phyloP scores from a whole-genome alignment of 345 rosid species.

The Ceriops zippeliana region DNA sequence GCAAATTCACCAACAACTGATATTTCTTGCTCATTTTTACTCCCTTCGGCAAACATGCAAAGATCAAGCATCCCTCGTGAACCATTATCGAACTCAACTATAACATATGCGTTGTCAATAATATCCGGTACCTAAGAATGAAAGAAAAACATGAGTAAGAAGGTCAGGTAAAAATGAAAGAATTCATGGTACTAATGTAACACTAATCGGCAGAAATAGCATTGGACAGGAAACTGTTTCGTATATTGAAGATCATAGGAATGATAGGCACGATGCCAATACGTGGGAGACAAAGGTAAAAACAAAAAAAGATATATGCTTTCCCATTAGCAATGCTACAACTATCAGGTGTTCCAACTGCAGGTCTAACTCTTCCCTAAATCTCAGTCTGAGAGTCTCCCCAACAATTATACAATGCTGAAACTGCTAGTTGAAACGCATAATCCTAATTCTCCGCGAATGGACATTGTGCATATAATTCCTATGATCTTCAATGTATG shows the following conservation, averaged over 20 bases:
- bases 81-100: constrained; percentile 84
- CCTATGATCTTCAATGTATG: no score
- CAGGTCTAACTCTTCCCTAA: no score
- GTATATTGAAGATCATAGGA: no score
- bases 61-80: constrained; percentile 92
- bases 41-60: constrained; percentile 98
- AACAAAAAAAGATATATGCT: neutral
- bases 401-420: no score
- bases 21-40: constrained; percentile 92
- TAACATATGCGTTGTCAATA: constrained; percentile 84
- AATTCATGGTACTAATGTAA: neutral
- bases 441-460: no score
- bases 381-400: no score
- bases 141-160: constrained; percentile 5
- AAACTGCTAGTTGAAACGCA: neutral
- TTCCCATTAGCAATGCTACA: no score
- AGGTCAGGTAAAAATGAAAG: neutral
- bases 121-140: constrained; percentile 72
- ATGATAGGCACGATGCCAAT: no score
- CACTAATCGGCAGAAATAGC: neutral
- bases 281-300: neutral
- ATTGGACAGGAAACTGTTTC: neutral
- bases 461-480: no score
- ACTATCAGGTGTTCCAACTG: no score
- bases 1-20: constrained; percentile 73